These are phyloP conservation scores for Amanita pseudoporphyria DNA, from an alignment of 768 basidiomycete genomes.

Conservation along the genomic window DNA sequence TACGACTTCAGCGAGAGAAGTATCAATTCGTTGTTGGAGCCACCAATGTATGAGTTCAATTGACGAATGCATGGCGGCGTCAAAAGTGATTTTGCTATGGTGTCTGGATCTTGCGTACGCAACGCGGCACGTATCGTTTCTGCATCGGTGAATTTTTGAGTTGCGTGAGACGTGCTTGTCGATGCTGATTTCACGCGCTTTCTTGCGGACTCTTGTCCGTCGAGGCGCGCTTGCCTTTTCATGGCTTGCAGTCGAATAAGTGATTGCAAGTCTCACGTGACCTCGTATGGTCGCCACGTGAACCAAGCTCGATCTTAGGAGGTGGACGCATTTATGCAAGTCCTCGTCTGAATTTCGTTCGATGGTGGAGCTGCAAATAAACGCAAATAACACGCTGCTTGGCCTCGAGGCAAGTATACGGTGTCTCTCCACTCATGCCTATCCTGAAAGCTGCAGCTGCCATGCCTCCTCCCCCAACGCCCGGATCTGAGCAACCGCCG, in stretches of 20 bases:
- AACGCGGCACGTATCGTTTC: conserved; percentile 26
- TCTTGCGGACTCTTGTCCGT: neutral
- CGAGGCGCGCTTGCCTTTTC: neutral
- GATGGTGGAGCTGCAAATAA: neutral
- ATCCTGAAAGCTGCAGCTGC: neutral
- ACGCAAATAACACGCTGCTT: neutral
- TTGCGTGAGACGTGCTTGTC: neutral
- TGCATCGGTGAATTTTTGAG: conserved; percentile 16
- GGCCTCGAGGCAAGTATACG: neutral
- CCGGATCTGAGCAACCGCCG: neutral
- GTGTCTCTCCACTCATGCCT: neutral
- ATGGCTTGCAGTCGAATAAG: too few species aligned
- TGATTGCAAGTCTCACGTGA: too few species aligned
- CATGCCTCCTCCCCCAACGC: neutral
- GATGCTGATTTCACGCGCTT: neutral
- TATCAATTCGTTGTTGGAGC: conserved; percentile 54
- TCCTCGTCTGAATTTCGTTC: too few species aligned
- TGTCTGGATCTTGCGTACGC: conserved; percentile 22
- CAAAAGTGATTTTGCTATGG: conserved; percentile 38
- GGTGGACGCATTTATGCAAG: too few species aligned
- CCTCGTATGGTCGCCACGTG: too few species aligned
- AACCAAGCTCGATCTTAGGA: too few species aligned
- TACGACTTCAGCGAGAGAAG: conserved; percentile 59
- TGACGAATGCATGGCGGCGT: conserved; percentile 43
- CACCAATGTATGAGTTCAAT: conserved; percentile 53